Evolutionary conservation across 805 yeast species (phyloP), one percentile per base, ranked within the genome.

Genomic region (Candida tallmaniae): DNA sequence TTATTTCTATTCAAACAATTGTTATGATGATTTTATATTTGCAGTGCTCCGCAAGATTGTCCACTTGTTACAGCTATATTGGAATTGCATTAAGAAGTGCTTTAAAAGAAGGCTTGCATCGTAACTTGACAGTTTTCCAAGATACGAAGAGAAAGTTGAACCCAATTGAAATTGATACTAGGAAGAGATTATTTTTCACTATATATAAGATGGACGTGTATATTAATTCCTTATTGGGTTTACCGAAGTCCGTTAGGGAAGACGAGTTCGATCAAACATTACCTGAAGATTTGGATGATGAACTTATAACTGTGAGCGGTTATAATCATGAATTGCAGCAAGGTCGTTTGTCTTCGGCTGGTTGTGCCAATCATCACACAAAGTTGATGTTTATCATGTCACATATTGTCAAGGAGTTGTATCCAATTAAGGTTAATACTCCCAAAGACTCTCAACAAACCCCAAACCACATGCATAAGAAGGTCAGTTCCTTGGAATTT

Each of bases 171-270:
- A 65, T 78, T 24, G 96, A 89, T 51, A 82, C 85, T 1, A 68
- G 95, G 40, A 88, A 87, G 56, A 68, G 96, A 39, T 60, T 89
- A 27, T 88, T 88, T 54, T 88, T 90, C 84, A 82, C 96, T 1
- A 80, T 88, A 42, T 83, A 84, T 55, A 88, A 88, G 54, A 83
- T 87, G 82, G 96, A 89, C 51, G 78, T 86, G 28, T 88, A 89
- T 54, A 84, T 87, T 48, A 85, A 84, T 54, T 83, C 95, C 6
- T 78, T 88, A 63, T 55, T 89, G 44, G 96, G 96, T 2, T 65
- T 88, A 32, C 97, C 97, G 1, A 65, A 86, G 38, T 75, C 88
- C 2, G 74, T 87, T 12, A 65, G 76, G 31, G 83, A 80, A 41
- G 84, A 80, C 42, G 95, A 86, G 46, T 79, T 85, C 44, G 95